A percentile compares a stretch with the other conserved stretches of the same genome.
Conservation (phyloP, 768 basidiomycete species). For the Russula sp. region DNA sequence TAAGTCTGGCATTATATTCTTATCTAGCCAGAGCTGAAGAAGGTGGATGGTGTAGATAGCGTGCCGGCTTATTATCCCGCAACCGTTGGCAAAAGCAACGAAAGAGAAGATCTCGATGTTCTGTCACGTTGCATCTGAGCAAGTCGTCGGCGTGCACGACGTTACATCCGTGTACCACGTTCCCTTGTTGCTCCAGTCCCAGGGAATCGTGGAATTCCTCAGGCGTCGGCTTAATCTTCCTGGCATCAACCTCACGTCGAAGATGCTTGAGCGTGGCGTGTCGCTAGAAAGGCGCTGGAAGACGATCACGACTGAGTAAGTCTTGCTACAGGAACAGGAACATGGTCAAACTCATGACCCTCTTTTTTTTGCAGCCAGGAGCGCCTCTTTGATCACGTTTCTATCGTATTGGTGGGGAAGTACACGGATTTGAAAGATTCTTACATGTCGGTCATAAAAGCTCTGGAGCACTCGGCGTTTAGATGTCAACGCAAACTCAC, state of each 20-base stretch:
- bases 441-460: constrained; percentile 97
- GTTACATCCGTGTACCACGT: constrained; percentile 97
- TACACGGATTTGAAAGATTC: constrained; percentile 96
- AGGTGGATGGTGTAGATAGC: constrained; percentile 58
- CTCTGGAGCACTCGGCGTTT: constrained; percentile 95
- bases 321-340: neutral
- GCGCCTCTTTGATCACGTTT: constrained; percentile 80
- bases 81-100: constrained; percentile 75
- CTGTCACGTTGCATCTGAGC: constrained; percentile 86
- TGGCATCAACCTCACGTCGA: constrained; percentile 43
- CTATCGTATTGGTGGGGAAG: constrained; percentile 91
- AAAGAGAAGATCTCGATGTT: constrained; percentile 99
- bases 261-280: constrained; percentile 53
- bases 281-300: constrained; percentile 73
- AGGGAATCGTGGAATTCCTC: constrained; percentile 86
- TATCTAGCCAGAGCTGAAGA: neutral
- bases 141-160: constrained; percentile 93
- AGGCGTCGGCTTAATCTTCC: constrained; percentile 72
- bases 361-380: constrained; percentile 60
- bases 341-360: neutral
- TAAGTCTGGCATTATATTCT: neutral
- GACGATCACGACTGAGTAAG: constrained; percentile 70
- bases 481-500: constrained; percentile 78
- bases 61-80: constrained; percentile 75
- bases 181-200: constrained; percentile 82